A percentile compares a stretch with the other conserved stretches of the same genome.
These are phyloP conservation scores for Penstemon davidsonii DNA, from an alignment of 257 asterid species.

Conservation along the genomic window DNA sequence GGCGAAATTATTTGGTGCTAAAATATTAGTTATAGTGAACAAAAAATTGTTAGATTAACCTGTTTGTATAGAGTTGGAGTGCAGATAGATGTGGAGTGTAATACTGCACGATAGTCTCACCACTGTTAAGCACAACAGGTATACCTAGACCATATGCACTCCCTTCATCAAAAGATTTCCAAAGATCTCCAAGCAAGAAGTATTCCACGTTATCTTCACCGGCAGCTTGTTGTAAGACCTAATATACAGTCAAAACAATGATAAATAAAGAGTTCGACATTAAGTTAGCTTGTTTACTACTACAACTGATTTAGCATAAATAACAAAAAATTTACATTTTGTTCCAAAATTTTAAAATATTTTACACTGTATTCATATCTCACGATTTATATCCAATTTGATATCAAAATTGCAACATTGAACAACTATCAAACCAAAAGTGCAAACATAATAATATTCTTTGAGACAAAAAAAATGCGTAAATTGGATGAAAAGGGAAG, in stretches of 20 bases:
- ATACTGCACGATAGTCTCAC: constrained; percentile 19
- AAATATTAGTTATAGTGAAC: neutral
- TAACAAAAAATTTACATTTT: too few relatives aligned
- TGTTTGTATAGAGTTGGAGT: constrained; percentile 22
- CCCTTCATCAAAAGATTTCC: constrained; percentile 25
- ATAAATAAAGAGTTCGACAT: too few relatives aligned
- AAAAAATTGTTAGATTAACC: neutral
- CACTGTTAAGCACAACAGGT: neutral
- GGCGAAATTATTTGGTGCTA: neutral
- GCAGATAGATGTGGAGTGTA: constrained; percentile 25
- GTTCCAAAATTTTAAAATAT: too few relatives aligned
- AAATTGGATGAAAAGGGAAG: too few relatives aligned
- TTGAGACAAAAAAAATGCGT: too few relatives aligned
- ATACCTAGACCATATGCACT: constrained; percentile 31
- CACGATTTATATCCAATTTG: too few relatives aligned
- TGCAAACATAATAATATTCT: too few relatives aligned
- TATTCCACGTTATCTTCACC: neutral
- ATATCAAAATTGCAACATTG: too few relatives aligned
- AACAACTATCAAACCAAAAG: too few relatives aligned
- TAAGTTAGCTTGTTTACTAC: too few relatives aligned
- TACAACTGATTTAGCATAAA: too few relatives aligned
- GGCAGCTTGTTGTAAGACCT: neutral
- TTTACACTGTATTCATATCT: too few relatives aligned
- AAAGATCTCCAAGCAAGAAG: constrained; percentile 25
- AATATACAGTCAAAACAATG: neutral